Evolutionary conservation across 306 rosid genomes (phyloP).

Genomic region (Cajanus cajan): DNA sequence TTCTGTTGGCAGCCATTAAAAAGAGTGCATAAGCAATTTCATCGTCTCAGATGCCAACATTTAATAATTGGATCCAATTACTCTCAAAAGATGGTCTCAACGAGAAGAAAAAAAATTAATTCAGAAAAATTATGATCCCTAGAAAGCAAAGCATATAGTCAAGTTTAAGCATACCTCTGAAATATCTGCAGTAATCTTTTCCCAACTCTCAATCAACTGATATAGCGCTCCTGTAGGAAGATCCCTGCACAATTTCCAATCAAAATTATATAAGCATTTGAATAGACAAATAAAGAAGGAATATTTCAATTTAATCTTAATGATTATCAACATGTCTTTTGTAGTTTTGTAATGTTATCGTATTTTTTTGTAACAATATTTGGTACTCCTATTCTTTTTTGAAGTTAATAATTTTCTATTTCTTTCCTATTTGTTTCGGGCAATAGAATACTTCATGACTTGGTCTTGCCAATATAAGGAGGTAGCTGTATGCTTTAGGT

Average conservation of each 20-base stretch:
- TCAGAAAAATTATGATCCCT: conserved; percentile 2
- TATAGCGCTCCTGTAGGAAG: conserved; percentile 58
- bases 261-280: conserved; percentile 8
- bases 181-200: conserved; percentile 52
- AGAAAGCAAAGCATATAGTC: conserved; percentile 13
- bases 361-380: not conserved
- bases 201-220: conserved; percentile 73
- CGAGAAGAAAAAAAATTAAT: not conserved
- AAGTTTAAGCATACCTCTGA: conserved; percentile 59
- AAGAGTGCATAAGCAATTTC: conserved; percentile 4
- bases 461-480: conserved; percentile 1
- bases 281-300: not conserved
- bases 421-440: conserved; percentile 10
- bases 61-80: not conserved
- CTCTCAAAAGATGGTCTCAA: not conserved
- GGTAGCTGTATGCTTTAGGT: not conserved
- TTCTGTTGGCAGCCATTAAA: conserved; percentile 7
- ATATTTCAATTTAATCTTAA: conserved; percentile 4
- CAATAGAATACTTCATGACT: not conserved
- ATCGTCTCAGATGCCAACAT: conserved; percentile 12
- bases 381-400: not conserved
- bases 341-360: not conserved
- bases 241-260: conserved; percentile 60
- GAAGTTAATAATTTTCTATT: not conserved
- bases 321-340: not conserved